Conservation (phyloP, 805 yeast genomes). For the Candida xiaguanensis region DNA sequence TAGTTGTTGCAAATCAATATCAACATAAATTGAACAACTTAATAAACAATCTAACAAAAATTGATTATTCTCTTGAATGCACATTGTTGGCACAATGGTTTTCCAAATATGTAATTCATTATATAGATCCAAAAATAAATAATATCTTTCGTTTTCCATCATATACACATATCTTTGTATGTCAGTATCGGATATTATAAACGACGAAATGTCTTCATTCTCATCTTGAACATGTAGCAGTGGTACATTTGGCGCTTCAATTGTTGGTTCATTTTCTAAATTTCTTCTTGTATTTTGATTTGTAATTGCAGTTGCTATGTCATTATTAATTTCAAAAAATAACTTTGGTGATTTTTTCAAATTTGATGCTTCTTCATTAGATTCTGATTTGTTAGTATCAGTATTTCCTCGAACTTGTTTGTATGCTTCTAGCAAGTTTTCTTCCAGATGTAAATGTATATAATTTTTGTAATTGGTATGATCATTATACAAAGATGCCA, state of each 20-base stretch:
- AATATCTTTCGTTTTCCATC: conserved; percentile 31
- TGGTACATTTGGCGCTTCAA: not conserved
- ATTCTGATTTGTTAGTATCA: too few species aligned
- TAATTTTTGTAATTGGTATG: conserved; percentile 34
- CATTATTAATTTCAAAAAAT: not conserved
- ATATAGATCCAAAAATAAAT: conserved; percentile 38
- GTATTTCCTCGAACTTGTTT: conserved; percentile 22
- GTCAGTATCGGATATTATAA: conserved; percentile 8
- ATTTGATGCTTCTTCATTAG: too few species aligned
- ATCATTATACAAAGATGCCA: conserved; percentile 35
- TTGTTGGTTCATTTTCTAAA: not conserved
- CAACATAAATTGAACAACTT: conserved; percentile 21
- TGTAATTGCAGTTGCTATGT: not conserved
- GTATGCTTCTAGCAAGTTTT: conserved; percentile 32
- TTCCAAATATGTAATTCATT: conserved; percentile 39
- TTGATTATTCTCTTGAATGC: conserved; percentile 10
- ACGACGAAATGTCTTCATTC: too few species aligned
- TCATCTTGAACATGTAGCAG: too few species aligned
- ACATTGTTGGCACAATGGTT: conserved; percentile 26
- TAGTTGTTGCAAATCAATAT: conserved; percentile 8
- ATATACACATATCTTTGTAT: conserved; percentile 13
- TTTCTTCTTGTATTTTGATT: not conserved
- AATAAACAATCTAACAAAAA: conserved; percentile 27
- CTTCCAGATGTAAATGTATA: conserved; percentile 24
- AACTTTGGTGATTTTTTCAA: not conserved